Conservation (phyloP, 345 rosid species). For the Chamaenerion angustifolium region DNA sequence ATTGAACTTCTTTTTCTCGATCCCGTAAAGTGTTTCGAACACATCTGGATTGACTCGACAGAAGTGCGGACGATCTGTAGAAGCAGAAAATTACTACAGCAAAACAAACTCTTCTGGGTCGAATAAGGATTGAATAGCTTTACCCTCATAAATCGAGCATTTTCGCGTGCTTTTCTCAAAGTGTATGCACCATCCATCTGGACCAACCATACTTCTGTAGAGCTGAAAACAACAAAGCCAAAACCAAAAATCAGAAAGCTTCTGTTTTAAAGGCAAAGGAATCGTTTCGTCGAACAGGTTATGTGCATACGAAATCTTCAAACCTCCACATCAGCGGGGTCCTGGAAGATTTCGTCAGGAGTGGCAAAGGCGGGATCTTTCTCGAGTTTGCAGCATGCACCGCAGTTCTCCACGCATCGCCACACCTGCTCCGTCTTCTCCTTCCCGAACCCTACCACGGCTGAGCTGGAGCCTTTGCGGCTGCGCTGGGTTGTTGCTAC, state of each 20-base stretch:
- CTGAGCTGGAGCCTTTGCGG: conserved; percentile 5
- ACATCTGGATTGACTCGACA: conserved; percentile 62
- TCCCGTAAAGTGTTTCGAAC: conserved; percentile 42
- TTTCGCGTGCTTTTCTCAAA: conserved; percentile 63
- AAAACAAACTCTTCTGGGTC: background rate
- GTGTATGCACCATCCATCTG: conserved; percentile 82
- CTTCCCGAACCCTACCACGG: conserved; percentile 41
- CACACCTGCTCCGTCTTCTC: conserved; percentile 36
- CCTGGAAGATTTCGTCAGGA: conserved; percentile 6
- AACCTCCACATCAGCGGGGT: no score
- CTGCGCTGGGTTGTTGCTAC: conserved; percentile 3
- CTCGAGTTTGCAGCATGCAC: conserved; percentile 81
- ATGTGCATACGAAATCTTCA: no score
- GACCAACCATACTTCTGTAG: conserved; percentile 50
- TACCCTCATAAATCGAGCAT: conserved; percentile 73
- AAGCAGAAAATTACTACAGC: background rate
- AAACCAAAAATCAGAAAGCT: background rate
- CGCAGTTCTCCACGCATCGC: conserved; percentile 64
- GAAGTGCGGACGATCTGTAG: conserved; percentile 68
- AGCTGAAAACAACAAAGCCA: conserved; percentile 15
- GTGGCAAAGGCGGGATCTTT: conserved; percentile 60
- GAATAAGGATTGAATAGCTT: background rate
- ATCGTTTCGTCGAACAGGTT: no score
- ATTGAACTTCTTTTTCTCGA: conserved; percentile 50
- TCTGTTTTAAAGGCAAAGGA: no score